A percentile compares a stretch with the other conserved stretches of the same genome.
These are phyloP conservation scores for Nematocida major DNA, from an alignment of 371 early-diverging fungal species.

Conservation along the genomic window DNA sequence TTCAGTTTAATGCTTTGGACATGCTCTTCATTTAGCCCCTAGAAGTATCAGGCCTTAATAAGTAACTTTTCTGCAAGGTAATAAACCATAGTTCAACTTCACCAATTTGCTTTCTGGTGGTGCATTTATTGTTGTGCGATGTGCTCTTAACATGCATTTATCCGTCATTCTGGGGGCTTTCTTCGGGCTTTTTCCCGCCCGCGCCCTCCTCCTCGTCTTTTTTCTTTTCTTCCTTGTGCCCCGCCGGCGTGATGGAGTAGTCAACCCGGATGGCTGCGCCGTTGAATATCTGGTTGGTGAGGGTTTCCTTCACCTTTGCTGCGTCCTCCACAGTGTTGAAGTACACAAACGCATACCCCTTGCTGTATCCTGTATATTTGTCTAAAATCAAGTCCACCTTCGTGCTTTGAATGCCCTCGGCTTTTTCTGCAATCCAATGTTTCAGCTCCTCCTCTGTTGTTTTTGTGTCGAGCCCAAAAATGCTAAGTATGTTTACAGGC, in stretches of 20 bases:
- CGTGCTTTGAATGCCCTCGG: conserved; percentile 34
- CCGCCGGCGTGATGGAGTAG: conserved; percentile 51
- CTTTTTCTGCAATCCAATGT: conserved; percentile 54
- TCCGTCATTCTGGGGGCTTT: not conserved
- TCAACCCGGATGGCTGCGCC: conserved; percentile 55
- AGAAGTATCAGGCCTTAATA: not conserved
- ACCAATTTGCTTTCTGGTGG: not conserved
- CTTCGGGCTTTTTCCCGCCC: not conserved
- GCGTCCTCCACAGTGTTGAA: conserved; percentile 60
- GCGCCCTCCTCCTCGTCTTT: not conserved
- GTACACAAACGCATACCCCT: conserved; percentile 62
- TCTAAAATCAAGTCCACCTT: conserved; percentile 53
- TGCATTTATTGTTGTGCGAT: too few species aligned
- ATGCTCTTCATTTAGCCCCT: too few species aligned
- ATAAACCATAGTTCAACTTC: not conserved
- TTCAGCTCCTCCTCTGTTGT: conserved; percentile 55
- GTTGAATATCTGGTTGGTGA: conserved; percentile 52
- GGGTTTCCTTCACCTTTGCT: conserved; percentile 54
- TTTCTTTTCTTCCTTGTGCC: conserved; percentile 27
- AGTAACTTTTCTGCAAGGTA: not conserved
- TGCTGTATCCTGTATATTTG: conserved; percentile 47
- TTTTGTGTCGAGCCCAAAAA: conserved; percentile 57
- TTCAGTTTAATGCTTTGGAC: not conserved
- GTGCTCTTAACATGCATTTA: not conserved
- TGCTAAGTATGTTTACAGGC: conserved; percentile 56